Percentiles rank a stretch among this genome's conserved stretches.
phyloP scores from a whole-genome alignment of 2,329 filamentous ascomycete genomes.

The Dendrostoma leiphaemia region DNA sequence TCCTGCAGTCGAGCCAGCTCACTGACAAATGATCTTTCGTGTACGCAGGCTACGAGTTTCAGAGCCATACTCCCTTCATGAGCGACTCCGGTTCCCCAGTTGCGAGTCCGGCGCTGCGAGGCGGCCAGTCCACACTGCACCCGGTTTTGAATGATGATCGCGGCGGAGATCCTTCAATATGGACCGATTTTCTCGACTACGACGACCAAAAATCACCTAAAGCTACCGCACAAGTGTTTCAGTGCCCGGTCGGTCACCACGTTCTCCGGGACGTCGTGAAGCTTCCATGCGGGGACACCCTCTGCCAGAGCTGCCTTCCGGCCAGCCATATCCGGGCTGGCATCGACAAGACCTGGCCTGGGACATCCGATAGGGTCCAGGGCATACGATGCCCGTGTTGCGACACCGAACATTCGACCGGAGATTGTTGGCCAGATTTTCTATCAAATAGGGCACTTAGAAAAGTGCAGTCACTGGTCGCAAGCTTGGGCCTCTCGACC shows the following conservation, averaged over 20 bases:
- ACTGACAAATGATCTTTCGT: neutral
- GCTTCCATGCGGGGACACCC: slow-evolving; percentile 75
- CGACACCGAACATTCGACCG: slow-evolving; percentile 67
- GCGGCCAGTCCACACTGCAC: slow-evolving; percentile 4
- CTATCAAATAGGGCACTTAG: slow-evolving; percentile 70
- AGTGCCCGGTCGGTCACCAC: slow-evolving; percentile 72
- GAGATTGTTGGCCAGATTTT: slow-evolving; percentile 76
- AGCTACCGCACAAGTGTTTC: slow-evolving; percentile 62
- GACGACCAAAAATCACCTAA: slow-evolving; percentile 10
- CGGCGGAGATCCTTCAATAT: neutral
- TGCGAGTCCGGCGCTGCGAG: slow-evolving; percentile 4
- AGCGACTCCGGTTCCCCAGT: slow-evolving; percentile 5
- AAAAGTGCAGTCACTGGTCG: slow-evolving; percentile 44
- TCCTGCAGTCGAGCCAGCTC: neutral
- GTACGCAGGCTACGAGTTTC: no score
- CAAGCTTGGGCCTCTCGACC: slow-evolving; percentile 30
- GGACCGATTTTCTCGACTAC: neutral
- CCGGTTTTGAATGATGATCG: neutral
- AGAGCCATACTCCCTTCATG: slow-evolving; percentile 9
- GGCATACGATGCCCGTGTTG: slow-evolving; percentile 79
- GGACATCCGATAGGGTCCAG: slow-evolving; percentile 60
- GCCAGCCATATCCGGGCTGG: slow-evolving; percentile 60
- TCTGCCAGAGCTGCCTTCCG: slow-evolving; percentile 76
- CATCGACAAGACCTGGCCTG: slow-evolving; percentile 63
- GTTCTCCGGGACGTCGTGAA: slow-evolving; percentile 69